A percentile compares a stretch with the other conserved stretches of the same genome.
Conservation (phyloP, 2,329 filamentous ascomycete species). For the Orbilia brochopaga region DNA sequence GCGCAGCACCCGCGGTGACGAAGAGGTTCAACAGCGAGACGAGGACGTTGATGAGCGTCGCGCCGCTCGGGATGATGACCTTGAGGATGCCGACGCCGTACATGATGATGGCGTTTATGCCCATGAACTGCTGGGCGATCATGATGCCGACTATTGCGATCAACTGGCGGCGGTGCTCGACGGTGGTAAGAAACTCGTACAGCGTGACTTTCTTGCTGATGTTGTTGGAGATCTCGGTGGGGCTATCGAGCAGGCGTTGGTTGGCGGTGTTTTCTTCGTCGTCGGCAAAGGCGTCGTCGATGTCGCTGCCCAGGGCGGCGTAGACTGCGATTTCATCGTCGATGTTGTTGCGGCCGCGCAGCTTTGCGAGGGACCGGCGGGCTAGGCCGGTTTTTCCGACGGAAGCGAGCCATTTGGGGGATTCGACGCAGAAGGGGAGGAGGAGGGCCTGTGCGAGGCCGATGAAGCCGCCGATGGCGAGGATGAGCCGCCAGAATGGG, state of each 20-base stretch:
- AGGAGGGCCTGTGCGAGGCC: conserved; percentile 72
- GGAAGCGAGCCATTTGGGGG: conserved; percentile 81
- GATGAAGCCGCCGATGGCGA: conserved; percentile 74
- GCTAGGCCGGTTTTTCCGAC: conserved; percentile 68
- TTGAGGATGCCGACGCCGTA: conserved; percentile 91
- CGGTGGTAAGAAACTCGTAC: conserved; percentile 70
- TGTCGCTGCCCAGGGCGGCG: conserved; percentile 58
- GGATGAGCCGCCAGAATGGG: conserved; percentile 80
- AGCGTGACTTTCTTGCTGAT: conserved; percentile 64
- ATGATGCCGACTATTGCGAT: conserved; percentile 88
- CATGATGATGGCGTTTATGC: conserved; percentile 98
- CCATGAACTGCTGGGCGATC: conserved; percentile 89
- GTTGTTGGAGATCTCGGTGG: conserved; percentile 44
- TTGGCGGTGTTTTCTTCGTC: conserved; percentile 54
- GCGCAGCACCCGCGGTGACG: conserved; percentile 80
- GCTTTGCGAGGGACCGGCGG: conserved; percentile 71
- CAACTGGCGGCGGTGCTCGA: conserved; percentile 73
- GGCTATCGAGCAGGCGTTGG: conserved; percentile 70
- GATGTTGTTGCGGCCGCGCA: conserved; percentile 76
- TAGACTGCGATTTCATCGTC: conserved; percentile 72
- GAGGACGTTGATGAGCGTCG: conserved; percentile 81
- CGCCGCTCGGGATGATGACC: conserved; percentile 78
- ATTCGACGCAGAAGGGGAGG: conserved; percentile 80
- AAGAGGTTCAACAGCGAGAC: conserved; percentile 86
- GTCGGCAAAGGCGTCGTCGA: conserved; percentile 48